Evolutionary conservation across 202 grass and related monocot genomes (phyloP).

Genomic region (Dendrocalamus latiflorus): DNA sequence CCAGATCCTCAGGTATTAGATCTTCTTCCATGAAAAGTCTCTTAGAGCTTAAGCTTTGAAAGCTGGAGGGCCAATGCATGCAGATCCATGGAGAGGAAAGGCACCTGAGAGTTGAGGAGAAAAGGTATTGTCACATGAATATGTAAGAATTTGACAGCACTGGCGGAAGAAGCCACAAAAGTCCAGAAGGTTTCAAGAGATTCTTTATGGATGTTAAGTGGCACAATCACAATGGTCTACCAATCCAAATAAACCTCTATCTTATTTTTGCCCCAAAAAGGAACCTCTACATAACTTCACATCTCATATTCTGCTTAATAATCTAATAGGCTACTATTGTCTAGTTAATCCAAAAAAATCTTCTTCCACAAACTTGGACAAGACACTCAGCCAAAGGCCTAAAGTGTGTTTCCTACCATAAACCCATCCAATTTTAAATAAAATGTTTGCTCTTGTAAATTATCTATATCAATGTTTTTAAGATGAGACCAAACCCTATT

Average conservation of each 20-base stretch:
- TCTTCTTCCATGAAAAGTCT: conserved; percentile 87
- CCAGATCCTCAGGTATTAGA: conserved; percentile 60
- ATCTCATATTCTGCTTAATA: not conserved
- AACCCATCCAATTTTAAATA: not conserved
- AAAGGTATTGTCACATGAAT: not conserved
- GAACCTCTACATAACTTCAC: not conserved
- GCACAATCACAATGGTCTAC: not conserved
- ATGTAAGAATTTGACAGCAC: not conserved
- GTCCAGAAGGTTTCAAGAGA: not conserved
- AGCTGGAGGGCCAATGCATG: conserved; percentile 66
- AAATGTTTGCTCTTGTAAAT: not conserved
- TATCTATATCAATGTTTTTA: not conserved
- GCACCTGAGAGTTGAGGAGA: conserved; percentile 52
- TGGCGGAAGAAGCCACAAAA: not conserved
- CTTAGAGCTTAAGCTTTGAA: conserved; percentile 63
- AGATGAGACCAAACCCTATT: not conserved
- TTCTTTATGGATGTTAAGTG: not conserved
- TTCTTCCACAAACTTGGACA: not conserved
- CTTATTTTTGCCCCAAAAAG: not conserved
- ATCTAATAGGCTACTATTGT: not conserved
- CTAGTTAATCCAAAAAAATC: not conserved
- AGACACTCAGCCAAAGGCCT: not conserved
- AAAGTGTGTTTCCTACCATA: not conserved
- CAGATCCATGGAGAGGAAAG: conserved; percentile 92
- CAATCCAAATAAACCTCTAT: not conserved